phyloP scores from a whole-genome alignment of 495 filamentous ascomycete genomes.

The Xylaria nigripes region DNA sequence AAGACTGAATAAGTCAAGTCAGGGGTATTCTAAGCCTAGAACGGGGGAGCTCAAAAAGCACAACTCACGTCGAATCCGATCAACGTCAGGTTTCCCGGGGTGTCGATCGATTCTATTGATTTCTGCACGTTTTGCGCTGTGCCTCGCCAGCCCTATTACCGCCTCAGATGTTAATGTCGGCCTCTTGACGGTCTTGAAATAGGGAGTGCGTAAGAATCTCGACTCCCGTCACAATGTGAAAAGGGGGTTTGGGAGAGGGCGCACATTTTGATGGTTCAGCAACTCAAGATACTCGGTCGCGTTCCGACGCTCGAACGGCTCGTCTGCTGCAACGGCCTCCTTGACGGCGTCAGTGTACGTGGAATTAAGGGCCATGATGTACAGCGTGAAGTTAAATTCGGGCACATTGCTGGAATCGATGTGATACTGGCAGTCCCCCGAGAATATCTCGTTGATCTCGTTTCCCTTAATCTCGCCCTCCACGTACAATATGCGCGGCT shows the following conservation, averaged over 20 bases:
- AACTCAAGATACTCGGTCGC: constrained; percentile 11
- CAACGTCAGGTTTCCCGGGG: constrained; percentile 7
- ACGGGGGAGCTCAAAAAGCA: too few species aligned
- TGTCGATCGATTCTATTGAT: constrained; percentile 14
- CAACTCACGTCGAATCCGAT: constrained; percentile 11
- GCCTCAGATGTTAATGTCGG: neutral
- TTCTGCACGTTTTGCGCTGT: constrained; percentile 16
- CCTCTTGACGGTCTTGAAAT: neutral
- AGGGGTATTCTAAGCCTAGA: neutral
- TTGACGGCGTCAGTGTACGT: constrained; percentile 14
- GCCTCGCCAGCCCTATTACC: constrained; percentile 11
- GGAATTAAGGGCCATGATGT: constrained; percentile 12
- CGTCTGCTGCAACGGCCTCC: neutral
- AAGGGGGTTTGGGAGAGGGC: neutral
- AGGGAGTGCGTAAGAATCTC: neutral
- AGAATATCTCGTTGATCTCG: constrained; percentile 5
- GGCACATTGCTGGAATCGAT: constrained; percentile 11
- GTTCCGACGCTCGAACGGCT: constrained; percentile 11
- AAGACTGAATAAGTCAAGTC: neutral
- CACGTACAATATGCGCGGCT: constrained; percentile 13
- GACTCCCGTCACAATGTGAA: neutral
- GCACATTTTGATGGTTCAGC: constrained; percentile 14
- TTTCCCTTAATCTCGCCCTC: constrained; percentile 11
- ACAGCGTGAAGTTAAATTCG: constrained; percentile 15
- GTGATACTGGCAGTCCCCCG: constrained; percentile 13